Evolutionary conservation across 345 rosid species (phyloP).

Genomic region (Balakata baccata): DNA sequence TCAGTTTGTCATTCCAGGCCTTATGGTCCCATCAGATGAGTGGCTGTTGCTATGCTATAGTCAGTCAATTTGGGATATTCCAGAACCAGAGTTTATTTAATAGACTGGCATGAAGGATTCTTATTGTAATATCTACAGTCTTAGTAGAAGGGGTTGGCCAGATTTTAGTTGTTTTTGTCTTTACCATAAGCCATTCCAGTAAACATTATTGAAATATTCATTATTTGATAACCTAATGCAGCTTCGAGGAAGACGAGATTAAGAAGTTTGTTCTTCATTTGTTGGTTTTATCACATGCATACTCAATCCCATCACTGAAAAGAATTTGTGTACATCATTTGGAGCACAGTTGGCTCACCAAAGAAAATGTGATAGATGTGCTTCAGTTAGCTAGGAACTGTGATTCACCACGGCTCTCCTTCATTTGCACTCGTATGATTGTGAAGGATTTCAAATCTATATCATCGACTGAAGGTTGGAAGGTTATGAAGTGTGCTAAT

Average conservation of each 20-base stretch:
- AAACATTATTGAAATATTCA: background rate
- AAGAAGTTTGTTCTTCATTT: conserved; percentile 67
- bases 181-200: background rate
- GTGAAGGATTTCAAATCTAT: conserved; percentile 70
- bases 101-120: background rate
- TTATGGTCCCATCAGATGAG: background rate
- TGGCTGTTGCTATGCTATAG: background rate
- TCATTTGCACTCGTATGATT: conserved; percentile 54
- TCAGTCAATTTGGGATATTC: background rate
- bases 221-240: conserved; percentile 34
- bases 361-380: conserved; percentile 77
- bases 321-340: conserved; percentile 51
- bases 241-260: conserved; percentile 73
- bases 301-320: conserved; percentile 63
- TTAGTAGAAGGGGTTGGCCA: background rate
- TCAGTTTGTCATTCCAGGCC: background rate
- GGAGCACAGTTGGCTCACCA: conserved; percentile 53
- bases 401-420: conserved; percentile 60
- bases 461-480: conserved; percentile 81
- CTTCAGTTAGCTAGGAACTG: conserved; percentile 74
- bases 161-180: background rate
- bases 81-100: background rate
- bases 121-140: background rate
- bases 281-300: conserved; percentile 73
- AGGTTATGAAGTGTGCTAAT: conserved; percentile 58